phyloP scores from a whole-genome alignment of 805 yeast genomes.

The Saturnispora saitoi region DNA sequence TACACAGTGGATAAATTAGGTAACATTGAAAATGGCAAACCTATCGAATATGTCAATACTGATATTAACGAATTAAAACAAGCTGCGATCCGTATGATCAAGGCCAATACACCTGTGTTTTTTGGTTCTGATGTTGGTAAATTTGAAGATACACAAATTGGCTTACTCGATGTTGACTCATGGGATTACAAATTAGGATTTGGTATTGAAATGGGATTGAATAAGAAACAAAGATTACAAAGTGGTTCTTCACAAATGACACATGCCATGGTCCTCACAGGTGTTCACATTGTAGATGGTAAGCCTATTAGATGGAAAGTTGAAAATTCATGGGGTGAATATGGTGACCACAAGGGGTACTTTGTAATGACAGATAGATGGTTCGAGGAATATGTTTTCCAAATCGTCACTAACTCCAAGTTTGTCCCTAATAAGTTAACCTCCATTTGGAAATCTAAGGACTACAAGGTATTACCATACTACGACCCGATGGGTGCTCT shows the following conservation, averaged over 20 bases:
- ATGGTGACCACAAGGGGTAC: slow-evolving; percentile 59
- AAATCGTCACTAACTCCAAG: slow-evolving; percentile 40
- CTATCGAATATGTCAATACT: slow-evolving; percentile 66
- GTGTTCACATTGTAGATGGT: slow-evolving; percentile 57
- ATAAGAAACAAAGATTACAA: slow-evolving; percentile 29
- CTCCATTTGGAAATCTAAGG: slow-evolving; percentile 41
- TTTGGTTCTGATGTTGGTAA: slow-evolving; percentile 85
- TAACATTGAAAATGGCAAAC: slow-evolving; percentile 65
- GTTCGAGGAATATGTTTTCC: slow-evolving; percentile 70
- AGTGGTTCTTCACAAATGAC: slow-evolving; percentile 61
- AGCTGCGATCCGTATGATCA: slow-evolving; percentile 60
- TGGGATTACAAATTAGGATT: slow-evolving; percentile 62
- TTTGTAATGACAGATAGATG: slow-evolving; percentile 66
- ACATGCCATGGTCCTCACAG: slow-evolving; percentile 84
- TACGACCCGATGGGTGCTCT: slow-evolving; percentile 80
- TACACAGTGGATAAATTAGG: slow-evolving; percentile 73
- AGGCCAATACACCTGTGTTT: slow-evolving; percentile 71
- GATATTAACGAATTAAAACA: slow-evolving; percentile 50
- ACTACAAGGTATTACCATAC: slow-evolving; percentile 44
- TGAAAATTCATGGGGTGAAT: slow-evolving; percentile 78
- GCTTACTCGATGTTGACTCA: slow-evolving; percentile 62
- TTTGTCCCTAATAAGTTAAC: slow-evolving; percentile 31
- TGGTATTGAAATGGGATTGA: slow-evolving; percentile 28
- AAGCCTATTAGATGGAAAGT: slow-evolving; percentile 65
- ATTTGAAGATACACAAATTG: slow-evolving; percentile 51